phyloP scores from a whole-genome alignment of 2,329 filamentous ascomycete genomes.

The Phoma sp. region DNA sequence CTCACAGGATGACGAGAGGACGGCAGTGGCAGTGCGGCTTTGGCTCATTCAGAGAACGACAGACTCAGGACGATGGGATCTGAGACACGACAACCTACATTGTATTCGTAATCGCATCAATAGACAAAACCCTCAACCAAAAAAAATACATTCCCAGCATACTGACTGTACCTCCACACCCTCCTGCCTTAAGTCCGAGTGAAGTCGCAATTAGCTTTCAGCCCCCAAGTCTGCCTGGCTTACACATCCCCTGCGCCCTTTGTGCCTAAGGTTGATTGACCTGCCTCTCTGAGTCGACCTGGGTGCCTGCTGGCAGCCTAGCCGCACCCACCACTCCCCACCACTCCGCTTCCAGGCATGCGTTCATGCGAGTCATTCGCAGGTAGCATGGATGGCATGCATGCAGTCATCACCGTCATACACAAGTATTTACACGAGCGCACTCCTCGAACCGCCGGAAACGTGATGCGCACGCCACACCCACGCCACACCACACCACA shows the following conservation, averaged over 20 bases:
- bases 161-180: background rate
- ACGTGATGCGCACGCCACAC: too few relatives aligned
- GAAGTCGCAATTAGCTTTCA: conserved; percentile 12
- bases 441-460: too few relatives aligned
- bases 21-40: background rate
- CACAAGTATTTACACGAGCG: too few relatives aligned
- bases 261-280: background rate
- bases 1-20: conserved; percentile 14
- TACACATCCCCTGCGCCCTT: conserved; percentile 1
- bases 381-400: background rate
- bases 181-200: background rate
- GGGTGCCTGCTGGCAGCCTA: conserved; percentile 2
- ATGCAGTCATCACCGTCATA: conserved; percentile 5
- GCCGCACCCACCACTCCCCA: background rate
- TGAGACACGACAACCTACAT: background rate
- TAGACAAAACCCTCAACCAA: background rate
- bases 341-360: background rate
- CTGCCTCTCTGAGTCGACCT: background rate
- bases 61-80: background rate
- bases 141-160: background rate
- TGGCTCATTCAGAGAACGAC: conserved; percentile 24
- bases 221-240: conserved; percentile 13
- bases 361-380: conserved; percentile 2
- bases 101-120: conserved; percentile 15
- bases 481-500: too few relatives aligned